Base-by-base conservation (phyloP, 768 basidiomycete genomes). In the Ramaria sp. region DNA sequence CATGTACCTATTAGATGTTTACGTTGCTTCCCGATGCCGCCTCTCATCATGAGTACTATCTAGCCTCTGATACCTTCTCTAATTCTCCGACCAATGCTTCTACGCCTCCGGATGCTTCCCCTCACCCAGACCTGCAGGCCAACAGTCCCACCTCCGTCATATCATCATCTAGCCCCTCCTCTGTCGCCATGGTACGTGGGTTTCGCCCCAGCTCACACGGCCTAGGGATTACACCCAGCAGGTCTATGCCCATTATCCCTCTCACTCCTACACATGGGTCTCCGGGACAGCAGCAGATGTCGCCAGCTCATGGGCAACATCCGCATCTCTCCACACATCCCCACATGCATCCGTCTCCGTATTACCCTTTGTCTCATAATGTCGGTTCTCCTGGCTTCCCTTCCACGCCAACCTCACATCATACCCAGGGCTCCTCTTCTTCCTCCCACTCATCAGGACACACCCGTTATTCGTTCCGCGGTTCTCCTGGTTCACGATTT, bases 341-440 rank as follows among this genome's bases (percentile, higher is more conserved):
- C 7, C 55, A 57, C 30, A 57, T 57, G 55, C 55, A 57, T 37
- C 55, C 55, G 11, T 20, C 55, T 2, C 55, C 55, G 31, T 57
- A 57, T 38, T 57, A 57, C 33, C 34, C 51, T 34, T 19, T 57
- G 11, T 33, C 30, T 22, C 55, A 57, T 37, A 37, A 49, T 27
- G n/a, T 31, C 1, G 30, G 46, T 3, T 57, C 55, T 7, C 55
- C 55, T 31, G 45, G 34, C 7, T 57, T 48, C 34, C 55, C 55
- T 15, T 57, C 55, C 20, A 57, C 55, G 9, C 55, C 55, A n/a
- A 42, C 53, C 13, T 24, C 53, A 42, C 55, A 57, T 41, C 55
- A 57, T 24, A 42, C 31, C 12, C 55, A 57, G 48, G 45, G 43
- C 7, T 57, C 55, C 17, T 57, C 55, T 33, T 57, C 55, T n/a